Conservation (phyloP, 1,284 basidiomycete species). For the Ceratobasidium papillatum region DNA sequence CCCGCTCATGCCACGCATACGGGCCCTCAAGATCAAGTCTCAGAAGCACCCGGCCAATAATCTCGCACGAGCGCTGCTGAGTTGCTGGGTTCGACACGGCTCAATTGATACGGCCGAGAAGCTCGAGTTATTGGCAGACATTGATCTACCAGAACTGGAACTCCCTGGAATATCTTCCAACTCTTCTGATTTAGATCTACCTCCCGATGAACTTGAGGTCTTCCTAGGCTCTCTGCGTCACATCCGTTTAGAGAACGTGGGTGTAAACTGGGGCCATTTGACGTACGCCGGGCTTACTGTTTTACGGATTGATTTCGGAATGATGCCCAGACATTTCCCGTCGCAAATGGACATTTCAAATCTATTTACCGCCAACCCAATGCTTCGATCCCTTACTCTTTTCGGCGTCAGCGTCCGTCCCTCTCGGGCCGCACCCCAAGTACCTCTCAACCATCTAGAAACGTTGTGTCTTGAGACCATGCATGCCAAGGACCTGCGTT, state of each 20-base stretch:
- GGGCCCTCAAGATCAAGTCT: background rate
- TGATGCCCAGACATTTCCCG: background rate
- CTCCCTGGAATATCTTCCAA: background rate
- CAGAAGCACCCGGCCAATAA: background rate
- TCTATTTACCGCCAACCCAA: background rate
- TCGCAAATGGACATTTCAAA: background rate
- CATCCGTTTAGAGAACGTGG: background rate
- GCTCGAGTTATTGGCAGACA: background rate
- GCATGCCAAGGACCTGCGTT: background rate
- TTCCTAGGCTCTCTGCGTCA: background rate
- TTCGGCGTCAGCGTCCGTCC: too few relatives aligned
- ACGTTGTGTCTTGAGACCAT: background rate
- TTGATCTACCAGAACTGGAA: background rate
- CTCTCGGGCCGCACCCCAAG: too few relatives aligned
- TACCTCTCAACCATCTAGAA: background rate
- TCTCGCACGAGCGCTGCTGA: background rate
- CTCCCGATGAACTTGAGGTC: too few relatives aligned
- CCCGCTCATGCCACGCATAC: background rate
- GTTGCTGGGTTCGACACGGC: background rate
- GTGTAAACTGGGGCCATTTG: background rate
- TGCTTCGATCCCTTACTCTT: background rate
- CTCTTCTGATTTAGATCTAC: too few relatives aligned
- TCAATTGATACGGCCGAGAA: background rate
- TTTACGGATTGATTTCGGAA: background rate
- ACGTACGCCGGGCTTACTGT: background rate